A percentile compares a stretch with the other conserved stretches of the same genome.
These are phyloP conservation scores for Lagenidium giganteum DNA, from an alignment of 352 stramenopile species.

Conservation along the genomic window DNA sequence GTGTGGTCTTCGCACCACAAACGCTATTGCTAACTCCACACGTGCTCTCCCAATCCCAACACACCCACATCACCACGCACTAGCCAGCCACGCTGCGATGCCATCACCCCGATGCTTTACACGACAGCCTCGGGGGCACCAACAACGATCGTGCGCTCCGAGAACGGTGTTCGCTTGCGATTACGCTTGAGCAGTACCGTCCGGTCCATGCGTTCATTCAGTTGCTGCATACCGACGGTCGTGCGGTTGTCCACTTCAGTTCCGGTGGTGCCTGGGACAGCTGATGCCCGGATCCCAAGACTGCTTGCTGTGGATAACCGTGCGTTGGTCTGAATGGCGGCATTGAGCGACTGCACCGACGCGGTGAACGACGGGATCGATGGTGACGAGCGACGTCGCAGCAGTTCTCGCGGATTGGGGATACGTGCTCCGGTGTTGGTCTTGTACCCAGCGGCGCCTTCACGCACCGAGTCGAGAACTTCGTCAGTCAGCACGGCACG, in stretches of 20 bases:
- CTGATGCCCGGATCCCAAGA: conserved; percentile 3
- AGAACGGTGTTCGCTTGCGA: conserved; percentile 62
- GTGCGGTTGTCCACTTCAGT: conserved; percentile 29
- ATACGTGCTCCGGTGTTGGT: conserved; percentile 35
- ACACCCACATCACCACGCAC: no score
- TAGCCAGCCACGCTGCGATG: conserved; percentile 3
- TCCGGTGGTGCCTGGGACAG: conserved; percentile 17
- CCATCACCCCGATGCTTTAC: conserved; percentile 23
- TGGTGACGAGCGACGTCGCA: conserved; percentile 73
- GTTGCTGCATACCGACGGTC: conserved; percentile 39
- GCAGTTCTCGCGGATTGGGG: conserved; percentile 38
- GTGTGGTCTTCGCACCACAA: no score
- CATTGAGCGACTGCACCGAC: conserved; percentile 77
- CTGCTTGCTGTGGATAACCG: conserved; percentile 41
- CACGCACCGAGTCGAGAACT: conserved; percentile 60
- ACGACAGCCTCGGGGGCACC: conserved; percentile 78
- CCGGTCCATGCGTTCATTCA: conserved; percentile 64
- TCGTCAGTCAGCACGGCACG: conserved; percentile 64
- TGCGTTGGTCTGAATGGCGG: conserved; percentile 63
- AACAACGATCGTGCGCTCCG: conserved; percentile 85
- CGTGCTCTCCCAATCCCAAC: no score
- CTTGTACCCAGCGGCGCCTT: conserved; percentile 43
- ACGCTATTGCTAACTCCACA: no score
- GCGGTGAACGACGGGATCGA: conserved; percentile 85
- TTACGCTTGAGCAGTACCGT: conserved; percentile 76